Conservation (phyloP, 352 stramenopile genomes). For the Phytophthora europaea region DNA sequence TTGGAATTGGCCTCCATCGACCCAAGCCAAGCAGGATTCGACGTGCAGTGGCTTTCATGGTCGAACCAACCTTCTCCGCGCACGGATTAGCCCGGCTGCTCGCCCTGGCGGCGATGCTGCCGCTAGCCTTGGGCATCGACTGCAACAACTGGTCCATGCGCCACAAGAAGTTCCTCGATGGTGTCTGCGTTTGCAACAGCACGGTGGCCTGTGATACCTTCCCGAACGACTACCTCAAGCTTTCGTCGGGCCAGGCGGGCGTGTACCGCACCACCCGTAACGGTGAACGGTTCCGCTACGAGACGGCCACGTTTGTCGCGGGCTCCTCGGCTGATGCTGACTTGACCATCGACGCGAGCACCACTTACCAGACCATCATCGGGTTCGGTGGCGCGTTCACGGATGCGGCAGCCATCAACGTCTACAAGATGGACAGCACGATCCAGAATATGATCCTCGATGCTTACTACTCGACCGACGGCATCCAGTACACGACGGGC, state of each 20-base stretch:
- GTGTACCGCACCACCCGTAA: slow-evolving; percentile 58
- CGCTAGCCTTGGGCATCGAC: slow-evolving; percentile 12
- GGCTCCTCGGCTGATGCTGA: slow-evolving; percentile 27
- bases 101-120: neutral
- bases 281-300: slow-evolving; percentile 62
- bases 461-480: slow-evolving; percentile 68
- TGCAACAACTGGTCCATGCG: slow-evolving; percentile 51
- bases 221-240: slow-evolving; percentile 41
- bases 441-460: slow-evolving; percentile 71
- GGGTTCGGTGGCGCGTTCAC: slow-evolving; percentile 90
- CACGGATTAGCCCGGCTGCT: neutral
- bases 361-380: slow-evolving; percentile 71
- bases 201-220: slow-evolving; percentile 48
- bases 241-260: slow-evolving; percentile 40
- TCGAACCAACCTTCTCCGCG: neutral
- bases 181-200: slow-evolving; percentile 67
- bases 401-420: slow-evolving; percentile 76
- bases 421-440: slow-evolving; percentile 62
- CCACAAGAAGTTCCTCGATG: slow-evolving; percentile 55
- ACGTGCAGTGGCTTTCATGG: slow-evolving; percentile 1
- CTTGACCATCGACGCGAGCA: slow-evolving; percentile 45
- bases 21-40: slow-evolving; percentile 1
- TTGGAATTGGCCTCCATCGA: slow-evolving; percentile 10
- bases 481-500: slow-evolving; percentile 76
- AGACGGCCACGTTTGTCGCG: slow-evolving; percentile 30